These are phyloP conservation scores for Otatea glauca DNA, from an alignment of 176 grass and related monocot genomes.

Conservation along the genomic window DNA sequence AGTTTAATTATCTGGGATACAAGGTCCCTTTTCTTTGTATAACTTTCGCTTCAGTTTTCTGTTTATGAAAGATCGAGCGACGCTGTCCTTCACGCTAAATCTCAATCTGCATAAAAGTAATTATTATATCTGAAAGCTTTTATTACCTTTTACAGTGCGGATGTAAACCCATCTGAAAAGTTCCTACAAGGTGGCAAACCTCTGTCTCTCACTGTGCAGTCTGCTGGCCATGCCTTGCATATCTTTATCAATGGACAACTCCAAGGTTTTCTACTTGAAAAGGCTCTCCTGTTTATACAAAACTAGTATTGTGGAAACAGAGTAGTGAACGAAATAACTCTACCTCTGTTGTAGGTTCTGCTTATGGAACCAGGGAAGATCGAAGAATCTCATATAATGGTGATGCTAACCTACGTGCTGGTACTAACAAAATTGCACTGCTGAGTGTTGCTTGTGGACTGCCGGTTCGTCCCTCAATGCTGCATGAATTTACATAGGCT, in stretches of 20 bases:
- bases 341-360: slow-evolving; percentile 63
- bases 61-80: slow-evolving; percentile 2
- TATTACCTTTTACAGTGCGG: slow-evolving; percentile 60
- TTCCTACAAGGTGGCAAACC: slow-evolving; percentile 74
- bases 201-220: slow-evolving; percentile 74
- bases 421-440: slow-evolving; percentile 83
- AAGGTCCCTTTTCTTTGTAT: not conserved
- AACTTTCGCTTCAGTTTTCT: slow-evolving; percentile 2
- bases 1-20: not conserved
- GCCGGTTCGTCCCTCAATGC: slow-evolving; percentile 60
- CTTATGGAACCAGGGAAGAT: slow-evolving; percentile 96
- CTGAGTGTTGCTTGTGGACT: slow-evolving; percentile 93
- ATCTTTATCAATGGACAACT: slow-evolving; percentile 86
- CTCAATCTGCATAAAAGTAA: not conserved
- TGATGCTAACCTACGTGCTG: slow-evolving; percentile 74
- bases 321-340: slow-evolving; percentile 35
- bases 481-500: slow-evolving; percentile 17
- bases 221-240: slow-evolving; percentile 92
- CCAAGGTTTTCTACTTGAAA: slow-evolving; percentile 61
- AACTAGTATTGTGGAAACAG: not conserved
- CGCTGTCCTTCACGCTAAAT: not conserved
- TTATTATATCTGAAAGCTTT: slow-evolving; percentile 35
- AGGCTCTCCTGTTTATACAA: not conserved
- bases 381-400: slow-evolving; percentile 79
- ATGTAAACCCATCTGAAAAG: slow-evolving; percentile 76